Base-by-base conservation (phyloP, 495 filamentous ascomycete genomes). In the Podospora conica region DNA sequence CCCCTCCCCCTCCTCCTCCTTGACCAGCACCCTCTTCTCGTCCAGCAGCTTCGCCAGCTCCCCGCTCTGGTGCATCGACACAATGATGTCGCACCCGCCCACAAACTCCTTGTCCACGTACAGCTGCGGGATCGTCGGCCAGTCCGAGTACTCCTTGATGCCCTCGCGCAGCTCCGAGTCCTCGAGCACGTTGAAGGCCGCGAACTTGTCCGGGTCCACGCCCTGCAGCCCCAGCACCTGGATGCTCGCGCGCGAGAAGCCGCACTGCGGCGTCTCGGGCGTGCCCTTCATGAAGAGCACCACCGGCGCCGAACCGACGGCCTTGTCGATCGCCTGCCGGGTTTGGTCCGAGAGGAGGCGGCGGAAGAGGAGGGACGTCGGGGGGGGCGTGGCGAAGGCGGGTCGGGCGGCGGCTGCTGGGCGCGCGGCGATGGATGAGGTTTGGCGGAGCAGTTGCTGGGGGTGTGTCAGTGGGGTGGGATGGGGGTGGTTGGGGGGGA, bases 251-350 rank as follows among this genome's bases (percentile, higher is more conserved):
- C 93, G 85, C 60, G 95, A 98, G 81, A 97, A 98, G 53, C 95
- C 95, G 77, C 95, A 98, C 75, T 98, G 94, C n/a, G 95, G 95
- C 23, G 85, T 91, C 77, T 97, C 95, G 53, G 95, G 95, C 2
- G 95, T 97, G 60, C 95, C 94, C 79, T 98, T 98, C 94, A 98
- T 98, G 81, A 98, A 98, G 25, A 98, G 84, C 18, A 98, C 95
- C 0, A 98, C 94, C 4, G 93, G 94, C 10, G 91, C 88, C 2
- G 91, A 90, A 24, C 75, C 79, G 21, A 98, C 86, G 9, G 93
- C 93, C 75, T 92, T 90, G 72, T 97, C 90, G 68, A 98, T 97
- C 4, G 93, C 91, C 27, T 84, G 76, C 65, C 80, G 83, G 22
- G 89, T 93, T 68, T 92, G 86, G 28, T 86, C 82, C 12, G 95